Evolutionary conservation across 2,329 filamentous ascomycete species (phyloP).

Genomic region (Alternaria dauci): DNA sequence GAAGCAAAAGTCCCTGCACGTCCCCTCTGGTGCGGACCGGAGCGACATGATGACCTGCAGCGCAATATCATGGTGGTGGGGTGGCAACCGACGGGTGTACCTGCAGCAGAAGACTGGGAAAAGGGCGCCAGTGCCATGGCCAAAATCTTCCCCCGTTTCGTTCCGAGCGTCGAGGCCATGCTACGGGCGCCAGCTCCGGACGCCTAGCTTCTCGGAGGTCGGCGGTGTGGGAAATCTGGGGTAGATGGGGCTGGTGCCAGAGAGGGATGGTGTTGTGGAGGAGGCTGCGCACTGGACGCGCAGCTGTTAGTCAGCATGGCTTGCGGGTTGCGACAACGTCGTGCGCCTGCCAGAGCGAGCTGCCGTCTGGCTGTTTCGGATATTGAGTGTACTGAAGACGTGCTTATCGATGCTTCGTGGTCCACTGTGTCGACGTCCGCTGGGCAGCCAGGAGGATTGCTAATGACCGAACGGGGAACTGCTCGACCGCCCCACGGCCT

Average conservation of each 20-base stretch:
- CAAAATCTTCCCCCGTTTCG: not conserved
- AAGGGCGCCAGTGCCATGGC: constrained; percentile 34
- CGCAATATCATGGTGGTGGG: constrained; percentile 23
- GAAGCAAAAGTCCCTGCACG: not conserved
- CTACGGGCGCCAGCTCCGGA: not conserved
- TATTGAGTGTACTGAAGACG: not conserved
- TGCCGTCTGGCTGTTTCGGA: not conserved
- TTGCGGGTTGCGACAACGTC: not conserved
- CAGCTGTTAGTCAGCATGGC: not conserved
- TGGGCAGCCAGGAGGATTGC: not conserved
- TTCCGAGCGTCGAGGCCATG: not conserved
- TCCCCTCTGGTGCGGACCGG: not conserved
- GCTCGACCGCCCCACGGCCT: not conserved
- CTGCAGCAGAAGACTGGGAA: constrained; percentile 40
- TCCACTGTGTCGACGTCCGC: not conserved
- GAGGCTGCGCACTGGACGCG: not conserved
- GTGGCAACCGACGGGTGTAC: constrained; percentile 38
- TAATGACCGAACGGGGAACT: not conserved
- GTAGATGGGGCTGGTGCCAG: constrained; percentile 31
- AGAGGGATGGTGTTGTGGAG: constrained; percentile 10
- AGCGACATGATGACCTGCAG: constrained; percentile 19
- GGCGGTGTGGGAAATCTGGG: constrained; percentile 38
- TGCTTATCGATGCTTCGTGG: not conserved
- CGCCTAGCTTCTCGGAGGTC: not conserved
- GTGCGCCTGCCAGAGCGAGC: not conserved